phyloP scores from a whole-genome alignment of 2,329 filamentous ascomycete genomes.

The Leptographium procerum region DNA sequence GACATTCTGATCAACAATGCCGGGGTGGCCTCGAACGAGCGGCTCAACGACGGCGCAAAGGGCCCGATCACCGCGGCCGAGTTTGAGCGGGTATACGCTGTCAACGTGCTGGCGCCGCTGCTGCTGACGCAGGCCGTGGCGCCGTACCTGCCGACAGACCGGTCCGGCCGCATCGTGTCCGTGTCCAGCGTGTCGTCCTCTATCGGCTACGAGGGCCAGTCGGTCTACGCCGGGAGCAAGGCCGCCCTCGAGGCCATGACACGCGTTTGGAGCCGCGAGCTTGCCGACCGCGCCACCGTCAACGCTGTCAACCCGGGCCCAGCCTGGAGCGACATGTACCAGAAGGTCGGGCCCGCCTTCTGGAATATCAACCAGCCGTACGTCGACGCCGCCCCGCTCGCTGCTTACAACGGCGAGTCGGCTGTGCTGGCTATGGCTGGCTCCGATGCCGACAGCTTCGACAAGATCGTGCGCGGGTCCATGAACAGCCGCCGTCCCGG shows the following conservation, averaged over 20 bases:
- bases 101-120: constrained; percentile 48
- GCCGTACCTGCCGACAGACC: constrained; percentile 43
- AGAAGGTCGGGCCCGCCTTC: not conserved
- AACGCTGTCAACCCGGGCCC: constrained; percentile 51
- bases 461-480: not conserved
- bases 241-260: constrained; percentile 42
- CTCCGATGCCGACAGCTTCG: not conserved
- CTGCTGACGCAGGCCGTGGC: constrained; percentile 42
- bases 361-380: constrained; percentile 1
- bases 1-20: constrained; percentile 5
- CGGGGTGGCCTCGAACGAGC: not conserved
- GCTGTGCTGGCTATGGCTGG: not conserved
- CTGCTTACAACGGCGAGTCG: not conserved
- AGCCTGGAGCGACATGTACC: constrained; percentile 1
- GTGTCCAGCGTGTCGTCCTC: constrained; percentile 39
- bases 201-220: constrained; percentile 41
- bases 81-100: constrained; percentile 31
- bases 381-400: not conserved
- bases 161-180: constrained; percentile 47
- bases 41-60: not conserved
- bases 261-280: constrained; percentile 47
- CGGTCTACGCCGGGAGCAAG: constrained; percentile 43
- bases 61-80: not conserved
- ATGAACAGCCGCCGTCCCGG: constrained; percentile 16
- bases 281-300: constrained; percentile 43